Percentiles rank a stretch among this genome's conserved stretches.
Conservation (phyloP, 257 asterid species). For the Fraxinus pennsylvanica region DNA sequence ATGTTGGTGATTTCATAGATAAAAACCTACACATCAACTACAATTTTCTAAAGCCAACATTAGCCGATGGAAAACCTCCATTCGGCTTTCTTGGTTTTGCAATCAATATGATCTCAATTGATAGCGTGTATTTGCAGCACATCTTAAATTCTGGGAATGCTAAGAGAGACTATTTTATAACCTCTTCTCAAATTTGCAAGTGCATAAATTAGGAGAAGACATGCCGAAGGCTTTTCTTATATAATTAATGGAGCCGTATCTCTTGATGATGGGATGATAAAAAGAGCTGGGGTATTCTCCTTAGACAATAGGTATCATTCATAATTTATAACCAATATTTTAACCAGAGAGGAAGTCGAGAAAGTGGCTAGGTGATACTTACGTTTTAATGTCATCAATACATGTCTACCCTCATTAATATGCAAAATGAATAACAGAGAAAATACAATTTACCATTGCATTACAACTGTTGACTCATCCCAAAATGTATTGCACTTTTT, state of each 20-base stretch:
- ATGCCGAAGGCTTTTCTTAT: conserved; percentile 60
- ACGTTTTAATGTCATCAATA: no score
- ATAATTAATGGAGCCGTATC: conserved; percentile 71
- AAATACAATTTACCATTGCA: not conserved
- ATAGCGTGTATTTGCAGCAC: conserved; percentile 39
- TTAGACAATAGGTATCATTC: conserved; percentile 51
- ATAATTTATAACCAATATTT: no score
- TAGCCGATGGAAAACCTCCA: conserved; percentile 60
- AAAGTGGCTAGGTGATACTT: no score
- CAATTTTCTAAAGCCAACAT: conserved; percentile 53
- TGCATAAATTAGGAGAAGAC: conserved; percentile 72
- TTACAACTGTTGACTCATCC: not conserved
- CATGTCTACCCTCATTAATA: no score
- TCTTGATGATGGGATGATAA: conserved; percentile 81
- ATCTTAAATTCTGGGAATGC: conserved; percentile 46
- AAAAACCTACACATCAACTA: conserved; percentile 57
- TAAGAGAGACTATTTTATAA: conserved; percentile 86
- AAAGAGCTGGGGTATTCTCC: conserved; percentile 43
- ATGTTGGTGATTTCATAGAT: conserved; percentile 58
- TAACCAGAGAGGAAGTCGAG: no score
- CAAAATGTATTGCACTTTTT: not conserved
- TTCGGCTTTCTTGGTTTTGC: conserved; percentile 92
- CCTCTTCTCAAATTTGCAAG: conserved; percentile 76
- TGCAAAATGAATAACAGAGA: not conserved
- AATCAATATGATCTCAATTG: conserved; percentile 77